These are phyloP conservation scores for Fonsecaea pedrosoi DNA, from an alignment of 2,329 filamentous ascomycete genomes.

Conservation along the genomic window DNA sequence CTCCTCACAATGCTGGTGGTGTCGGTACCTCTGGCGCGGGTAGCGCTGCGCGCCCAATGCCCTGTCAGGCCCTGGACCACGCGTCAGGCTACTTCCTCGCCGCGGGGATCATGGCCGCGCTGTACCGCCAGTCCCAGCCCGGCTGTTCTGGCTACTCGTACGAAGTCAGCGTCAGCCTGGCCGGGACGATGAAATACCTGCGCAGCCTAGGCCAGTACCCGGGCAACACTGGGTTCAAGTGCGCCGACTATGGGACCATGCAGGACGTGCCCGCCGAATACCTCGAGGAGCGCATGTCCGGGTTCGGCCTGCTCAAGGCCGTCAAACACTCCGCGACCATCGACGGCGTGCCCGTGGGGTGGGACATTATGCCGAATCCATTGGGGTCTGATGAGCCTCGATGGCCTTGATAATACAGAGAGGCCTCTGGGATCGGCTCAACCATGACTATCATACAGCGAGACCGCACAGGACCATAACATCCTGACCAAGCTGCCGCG, in stretches of 20 bases:
- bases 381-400: constrained; percentile 53
- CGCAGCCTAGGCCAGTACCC: constrained; percentile 61
- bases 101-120: constrained; percentile 58
- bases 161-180: constrained; percentile 62
- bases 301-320: constrained; percentile 56
- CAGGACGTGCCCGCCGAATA: constrained; percentile 45
- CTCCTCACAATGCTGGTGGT: too few relatives aligned
- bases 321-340: constrained; percentile 58
- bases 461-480: too few relatives aligned
- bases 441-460: background rate
- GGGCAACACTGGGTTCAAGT: constrained; percentile 54
- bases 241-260: constrained; percentile 44
- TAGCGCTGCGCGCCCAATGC: constrained; percentile 53
- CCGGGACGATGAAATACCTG: constrained; percentile 63
- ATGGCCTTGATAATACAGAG: constrained; percentile 19
- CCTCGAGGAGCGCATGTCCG: constrained; percentile 55
- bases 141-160: constrained; percentile 59
- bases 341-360: constrained; percentile 55
- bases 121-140: constrained; percentile 56
- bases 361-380: constrained; percentile 59
- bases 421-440: too few relatives aligned
- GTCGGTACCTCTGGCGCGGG: background rate
- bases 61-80: constrained; percentile 65
- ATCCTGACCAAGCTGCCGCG: too few relatives aligned
- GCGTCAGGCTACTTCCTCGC: constrained; percentile 63